phyloP scores from a whole-genome alignment of 345 rosid genomes.

The Eucalyptus regnans region DNA sequence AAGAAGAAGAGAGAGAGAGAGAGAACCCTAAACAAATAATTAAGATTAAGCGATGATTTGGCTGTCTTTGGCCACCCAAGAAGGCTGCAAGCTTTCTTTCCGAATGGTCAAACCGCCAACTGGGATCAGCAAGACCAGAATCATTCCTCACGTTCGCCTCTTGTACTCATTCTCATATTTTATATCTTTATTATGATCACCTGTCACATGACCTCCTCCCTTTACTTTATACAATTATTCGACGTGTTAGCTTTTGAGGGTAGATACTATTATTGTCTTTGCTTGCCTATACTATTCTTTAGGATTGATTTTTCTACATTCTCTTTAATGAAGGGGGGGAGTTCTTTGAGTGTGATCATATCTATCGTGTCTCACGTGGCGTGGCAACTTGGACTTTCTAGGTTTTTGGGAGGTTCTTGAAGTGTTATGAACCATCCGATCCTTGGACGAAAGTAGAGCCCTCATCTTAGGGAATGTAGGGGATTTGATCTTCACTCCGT shows the following conservation, averaged over 20 bases:
- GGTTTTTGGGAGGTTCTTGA: not conserved
- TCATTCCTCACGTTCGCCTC: slow-evolving; percentile 29
- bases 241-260: not conserved
- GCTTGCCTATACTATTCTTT: not conserved
- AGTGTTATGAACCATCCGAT: not conserved
- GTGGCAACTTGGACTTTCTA: not conserved
- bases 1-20: not conserved
- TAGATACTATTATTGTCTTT: slow-evolving; percentile 1
- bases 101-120: not conserved
- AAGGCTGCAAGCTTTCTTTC: slow-evolving; percentile 2
- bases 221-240: not conserved
- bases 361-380: not conserved
- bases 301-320: not conserved
- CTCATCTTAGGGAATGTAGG: not conserved
- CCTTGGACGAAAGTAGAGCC: not conserved
- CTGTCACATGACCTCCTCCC: slow-evolving; percentile 8
- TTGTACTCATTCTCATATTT: not conserved
- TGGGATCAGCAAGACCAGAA: slow-evolving; percentile 4
- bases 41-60: not conserved
- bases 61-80: not conserved
- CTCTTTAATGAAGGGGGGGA: not conserved
- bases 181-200: slow-evolving; percentile 10
- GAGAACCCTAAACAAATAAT: not conserved
- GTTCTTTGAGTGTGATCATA: not conserved
- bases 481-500: not conserved